Base-by-base conservation (phyloP, 768 basidiomycete genomes). In the Gloeophyllum trabeum region DNA sequence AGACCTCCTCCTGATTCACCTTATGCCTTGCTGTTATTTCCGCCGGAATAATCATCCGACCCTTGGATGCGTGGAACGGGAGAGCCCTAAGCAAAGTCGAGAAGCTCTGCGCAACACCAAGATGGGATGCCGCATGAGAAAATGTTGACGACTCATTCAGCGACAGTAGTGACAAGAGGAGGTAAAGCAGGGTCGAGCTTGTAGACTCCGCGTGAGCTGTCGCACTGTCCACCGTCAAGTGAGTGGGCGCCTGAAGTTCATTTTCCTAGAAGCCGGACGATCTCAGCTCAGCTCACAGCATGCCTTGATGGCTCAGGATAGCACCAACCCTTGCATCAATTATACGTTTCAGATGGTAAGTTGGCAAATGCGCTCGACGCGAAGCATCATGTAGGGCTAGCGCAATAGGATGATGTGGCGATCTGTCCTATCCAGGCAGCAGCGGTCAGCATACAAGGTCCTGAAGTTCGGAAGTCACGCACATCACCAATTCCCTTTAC, bases 281-380 rank as follows among this genome's bases (percentile, higher is more conserved):
- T n/a, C n/a, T n/a, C n/a, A n/a, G n/a, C n/a, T n/a, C n/a, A n/a
- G n/a, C n/a, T n/a, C n/a, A n/a, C n/a, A n/a, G n/a, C n/a, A n/a
- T n/a, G n/a, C n/a, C n/a, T n/a, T n/a, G n/a, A n/a, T n/a, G n/a
- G n/a, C n/a, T n/a, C n/a, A n/a, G n/a, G n/a, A n/a, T n/a, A n/a
- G n/a, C 41, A 6, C 35, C 43, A 51, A 91, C 88, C 55, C 88
- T 72, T 23, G 89, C 89, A 55, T 89, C 87, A 46, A 92, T 67
- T 51, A 91, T 84, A 43, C 89, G 67, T 56, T 80, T 83, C 41
- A 92, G 66, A 53, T 91, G 81, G 57, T 92, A 91, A 5, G 74
- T 59, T 24, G 79, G 76, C 32, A 88, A 53, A 47, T 70, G 70
- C 20, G 62, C 58, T 22, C 41, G 54, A 44, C 69, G 65, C 19